Base-by-base conservation (phyloP, 106 monocot species). In the Ottelia alismoides region DNA sequence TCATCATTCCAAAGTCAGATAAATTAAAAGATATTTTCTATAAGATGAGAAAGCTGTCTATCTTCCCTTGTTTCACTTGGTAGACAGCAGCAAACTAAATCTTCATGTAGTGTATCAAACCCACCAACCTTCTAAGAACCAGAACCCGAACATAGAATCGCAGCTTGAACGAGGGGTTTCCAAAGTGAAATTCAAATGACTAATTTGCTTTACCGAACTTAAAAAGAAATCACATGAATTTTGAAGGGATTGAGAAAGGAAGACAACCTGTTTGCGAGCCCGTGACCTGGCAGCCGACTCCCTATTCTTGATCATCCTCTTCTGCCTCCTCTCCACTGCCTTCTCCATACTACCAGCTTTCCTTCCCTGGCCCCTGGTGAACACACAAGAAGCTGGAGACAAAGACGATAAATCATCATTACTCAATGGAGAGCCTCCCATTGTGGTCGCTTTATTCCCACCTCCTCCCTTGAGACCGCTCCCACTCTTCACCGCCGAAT, bases 231-330 rank as follows among this genome's bases (percentile, higher is more conserved):
- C 20, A 20, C n/a, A n/a, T n/a, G 0, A 52, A 44, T 55, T 26
- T 30, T 5, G 18, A 55, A 10, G 27, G 18, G 53, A 12, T 46
- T 3, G 0, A 30, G 56, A 10, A 19, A 31, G 4, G 52, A 51
- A 12, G 22, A 31, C 31, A 18, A 83, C 82, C 73, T 83, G 77
- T 45, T 83, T 83, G 25, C 77, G 51, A 3, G 74, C 74, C 6
- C 82, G 56, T 18, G 82, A 82, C 20, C 77, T 73, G 1, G 77
- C 77, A 25, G 77, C 77, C 0, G 82, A 82, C 61, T 82, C 82
- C 54, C 77, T 69, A 54, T 82, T 82, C 69, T 82, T 82, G 50
- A 82, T 82, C 82, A n/a, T n/a, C n/a, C n/a, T n/a, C n/a, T n/a
- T n/a, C n/a, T n/a, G n/a, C n/a, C n/a, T n/a, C n/a, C n/a, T 72